Evolutionary conservation across 352 stramenopile species (phyloP), one percentile per base, ranked within the genome.

Genomic region (Phytophthora brassicae): DNA sequence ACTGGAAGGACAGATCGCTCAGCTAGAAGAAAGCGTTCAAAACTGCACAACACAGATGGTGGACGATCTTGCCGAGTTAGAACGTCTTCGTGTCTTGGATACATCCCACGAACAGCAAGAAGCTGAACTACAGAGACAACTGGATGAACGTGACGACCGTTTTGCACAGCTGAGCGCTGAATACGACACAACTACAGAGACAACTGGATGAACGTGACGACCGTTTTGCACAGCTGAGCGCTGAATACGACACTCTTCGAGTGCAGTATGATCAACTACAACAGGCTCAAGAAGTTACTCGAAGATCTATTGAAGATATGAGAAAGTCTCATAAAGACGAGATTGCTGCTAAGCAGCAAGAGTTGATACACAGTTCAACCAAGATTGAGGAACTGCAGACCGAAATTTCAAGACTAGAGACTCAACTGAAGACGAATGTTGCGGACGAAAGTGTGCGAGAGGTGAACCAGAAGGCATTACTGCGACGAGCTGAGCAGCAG

Each of bases 171-270:
- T 88, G 28, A 83, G 68, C 31, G 52, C 41, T 1, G 75, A 88
- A n/a, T n/a, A n/a, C n/a, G n/a, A n/a, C n/a, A n/a, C n/a, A 84
- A 48, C 60, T 88, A 0, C 78, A 87, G 45, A 59, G 67, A 24
- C 74, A 84, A 50, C 47, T 90, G 9, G 71, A 84, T 51, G 77
- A 88, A n/a, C 56, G 70, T 42, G 83, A 87, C 31, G 61, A 80
- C 44, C 71, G 78, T 3, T 90, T 88, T 47, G 45, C 65, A 0
- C 79, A 89, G 46, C 68, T 88, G 28, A 83, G 68, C 31, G 52
- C 41, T 1, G 75, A 88, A 62, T 90, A 86, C 53, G 77, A 89
- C 44, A 62, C 49, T 2, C 70, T 88, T 1, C 67, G 66, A 35
- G 46, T 68, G 2, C 60, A 76, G 5, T 77, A 72, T 26, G 41